Evolutionary conservation across 345 rosid species (phyloP), one percentile per base, ranked within the genome.

Genomic region (Litchi chinensis): DNA sequence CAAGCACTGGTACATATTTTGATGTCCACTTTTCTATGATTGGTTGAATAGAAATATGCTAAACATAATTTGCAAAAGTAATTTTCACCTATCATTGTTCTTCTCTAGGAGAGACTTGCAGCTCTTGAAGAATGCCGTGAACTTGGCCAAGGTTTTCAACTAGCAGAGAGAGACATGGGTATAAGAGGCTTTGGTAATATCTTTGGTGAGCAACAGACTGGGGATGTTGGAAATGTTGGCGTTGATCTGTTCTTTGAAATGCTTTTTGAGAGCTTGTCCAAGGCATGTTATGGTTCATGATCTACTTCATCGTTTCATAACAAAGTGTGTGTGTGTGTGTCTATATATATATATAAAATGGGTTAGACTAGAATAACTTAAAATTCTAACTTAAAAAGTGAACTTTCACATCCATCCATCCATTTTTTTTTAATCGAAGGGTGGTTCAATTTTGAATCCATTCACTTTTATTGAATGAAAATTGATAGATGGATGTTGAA

Each of bases 101-200:
- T 54, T 76, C 67, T 85, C 48, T 88, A 95, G 98, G 98, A 95
- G 83, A 93, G 99, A 87, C 95, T 95, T 82, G 85, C 85, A 74
- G 99, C 98, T 76, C 93, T 95, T 63, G 96, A 91, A 85, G 94
- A 93, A 77, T 95, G 91, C 85, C 80, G 90, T 76, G 96, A 92
- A 81, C 99, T 95, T 87, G 99, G 99, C 76, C 95, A 89, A 89
- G 99, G 99, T 85, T 95, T 95, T 81, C 99, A 92, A 76, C 92
- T 95, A 77, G 97, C 99, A 24, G 99, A 95, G 87, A 92, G 86
- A 88, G 99, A 95, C 86, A 95, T 95, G 99, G 96, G 98, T 71
- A 93, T 93, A 79, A 87, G 98, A 89, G 99, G 98, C 64, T 95
- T 95, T 80, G 98, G 99, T 77, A 90, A 92, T 62, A 95, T 95